Evolutionary conservation across 1,139 yeast genomes (phyloP).

Genomic region (Lodderomyces theae): DNA sequence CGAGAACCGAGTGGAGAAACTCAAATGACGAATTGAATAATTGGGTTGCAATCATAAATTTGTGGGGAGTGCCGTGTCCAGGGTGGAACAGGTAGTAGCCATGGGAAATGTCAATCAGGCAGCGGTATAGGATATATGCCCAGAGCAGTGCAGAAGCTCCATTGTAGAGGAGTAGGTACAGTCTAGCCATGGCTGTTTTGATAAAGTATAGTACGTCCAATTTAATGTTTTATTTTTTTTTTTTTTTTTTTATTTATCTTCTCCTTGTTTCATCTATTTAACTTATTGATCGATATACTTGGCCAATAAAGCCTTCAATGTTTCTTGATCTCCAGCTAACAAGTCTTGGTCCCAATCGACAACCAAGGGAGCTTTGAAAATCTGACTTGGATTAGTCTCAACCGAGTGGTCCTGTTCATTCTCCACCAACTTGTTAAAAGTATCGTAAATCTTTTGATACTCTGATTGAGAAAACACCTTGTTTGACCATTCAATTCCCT

Average conservation of each 20-base stretch:
- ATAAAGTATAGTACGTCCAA: neutral
- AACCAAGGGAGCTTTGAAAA: constrained; percentile 44
- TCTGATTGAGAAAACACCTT: constrained; percentile 40
- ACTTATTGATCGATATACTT: constrained; percentile 25
- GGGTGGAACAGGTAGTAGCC: constrained; percentile 4
- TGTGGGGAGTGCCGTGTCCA: constrained; percentile 25
- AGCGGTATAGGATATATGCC: constrained; percentile 45
- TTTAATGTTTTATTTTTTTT: neutral
- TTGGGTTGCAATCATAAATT: constrained; percentile 28
- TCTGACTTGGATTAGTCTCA: constrained; percentile 31
- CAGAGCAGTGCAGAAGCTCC: constrained; percentile 65
- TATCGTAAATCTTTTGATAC: constrained; percentile 39
- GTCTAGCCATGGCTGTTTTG: constrained; percentile 1
- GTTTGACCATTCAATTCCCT: constrained; percentile 28
- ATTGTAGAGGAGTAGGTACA: constrained; percentile 48
- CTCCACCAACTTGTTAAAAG: constrained; percentile 32
- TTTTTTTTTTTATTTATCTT: too few species aligned
- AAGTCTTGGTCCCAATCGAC: constrained; percentile 49
- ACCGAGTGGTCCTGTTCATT: constrained; percentile 19
- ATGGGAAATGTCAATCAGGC: constrained; percentile 17
- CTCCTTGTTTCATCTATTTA: too few species aligned
- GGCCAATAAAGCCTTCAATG: constrained; percentile 29
- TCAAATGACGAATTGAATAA: constrained; percentile 30
- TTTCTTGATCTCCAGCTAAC: constrained; percentile 40
- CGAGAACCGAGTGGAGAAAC: constrained; percentile 23